Evolutionary conservation across 2,329 filamentous ascomycete genomes (phyloP), one percentile per base, ranked within the genome.

Genomic region (Septoria petroselini): DNA sequence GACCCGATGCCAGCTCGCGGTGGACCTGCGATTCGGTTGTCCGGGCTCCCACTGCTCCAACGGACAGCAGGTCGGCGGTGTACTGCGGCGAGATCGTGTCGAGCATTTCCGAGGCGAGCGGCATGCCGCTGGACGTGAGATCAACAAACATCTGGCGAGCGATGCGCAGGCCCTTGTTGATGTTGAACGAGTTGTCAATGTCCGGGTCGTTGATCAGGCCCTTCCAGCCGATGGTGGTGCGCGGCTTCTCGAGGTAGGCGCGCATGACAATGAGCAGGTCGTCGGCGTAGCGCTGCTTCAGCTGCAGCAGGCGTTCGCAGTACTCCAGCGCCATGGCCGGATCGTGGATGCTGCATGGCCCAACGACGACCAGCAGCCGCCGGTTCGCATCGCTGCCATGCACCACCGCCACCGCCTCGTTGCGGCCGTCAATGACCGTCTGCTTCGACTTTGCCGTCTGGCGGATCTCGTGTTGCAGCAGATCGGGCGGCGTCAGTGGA

Each of bases 61-160:
- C 84, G 30, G 88, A 94, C 60, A 97, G 79, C 65, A 95, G 73
- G 71, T 98, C 93, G 44, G 91, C 90, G 42, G 96, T 76, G 79
- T 94, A 98, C 78, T 98, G 93, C 0, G 93, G 93, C 23, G 89
- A 95, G 69, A 97, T 96, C 45, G 93, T 97, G 69, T 98, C 93
- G 55, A 98, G 78, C 89, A 98, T 96, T 75, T 98, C 93, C 69
- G 85, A 91, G 35, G 93, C 93, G 63, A 98, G 84, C 23, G 93
- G 93, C 88, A 98, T 95, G 65, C 93, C 93, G 74, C 84, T 86
- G 69, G 82, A 78, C 0, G 91, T 97, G 61, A 98, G 76, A 69
- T 97, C 90, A 56, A 94, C 85, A 72, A 96, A 97, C 68, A 98
- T 80, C 72, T 97, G 85, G 61, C 93, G 81, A 48, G 89, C 88